Evolutionary conservation across 208 protist species (phyloP), one percentile per base, ranked within the genome.

Genomic region (Crithidia thermophila): DNA sequence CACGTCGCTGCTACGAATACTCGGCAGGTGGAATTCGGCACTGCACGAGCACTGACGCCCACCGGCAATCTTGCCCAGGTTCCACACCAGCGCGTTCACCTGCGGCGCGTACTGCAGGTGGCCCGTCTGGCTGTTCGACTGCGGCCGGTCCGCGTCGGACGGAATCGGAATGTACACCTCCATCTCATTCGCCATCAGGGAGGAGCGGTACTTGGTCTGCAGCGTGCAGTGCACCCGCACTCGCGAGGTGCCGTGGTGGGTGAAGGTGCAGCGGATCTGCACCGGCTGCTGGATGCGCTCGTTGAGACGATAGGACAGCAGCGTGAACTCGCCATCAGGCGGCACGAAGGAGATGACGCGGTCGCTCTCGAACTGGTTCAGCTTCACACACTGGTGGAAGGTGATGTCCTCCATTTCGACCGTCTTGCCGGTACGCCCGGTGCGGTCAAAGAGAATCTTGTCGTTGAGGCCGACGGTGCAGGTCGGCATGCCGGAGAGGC

Each of bases 311-410:
- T 99, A 99, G n/a, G 79, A 90, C 93, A 99, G 98, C 28, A 99
- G 79, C 73, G 99, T 95, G 83, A 99, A 99, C 46, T 98, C 96
- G 28, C 98, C 98, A 72, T 99, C 98, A 0, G 98, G 98, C 9
- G 98, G 98, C 28, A 99, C 82, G 64, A 99, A 99, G 13, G 81
- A 79, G 39, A 98, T 98, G 50, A 91, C 88, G 25, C 93, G 83
- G 27, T 98, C 94, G 39, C 74, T 94, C 65, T 99, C 98, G 63
- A 99, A 99, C 67, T 97, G 94, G 67, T 94, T 94, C 18, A 99
- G 87, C 46, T 92, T 82, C 11, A 99, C 99, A 70, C 98, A 99
- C 67, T 98, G 97, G 77, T 99, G 99, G 74, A 99, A 99, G 37
- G 96, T 98, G 33, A 98, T 83, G 76, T 99, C 98, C 47, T 99